Evolutionary conservation across 208 protist species (phyloP), one percentile per base, ranked within the genome.

Genomic region (Trichomonas tenax): DNA sequence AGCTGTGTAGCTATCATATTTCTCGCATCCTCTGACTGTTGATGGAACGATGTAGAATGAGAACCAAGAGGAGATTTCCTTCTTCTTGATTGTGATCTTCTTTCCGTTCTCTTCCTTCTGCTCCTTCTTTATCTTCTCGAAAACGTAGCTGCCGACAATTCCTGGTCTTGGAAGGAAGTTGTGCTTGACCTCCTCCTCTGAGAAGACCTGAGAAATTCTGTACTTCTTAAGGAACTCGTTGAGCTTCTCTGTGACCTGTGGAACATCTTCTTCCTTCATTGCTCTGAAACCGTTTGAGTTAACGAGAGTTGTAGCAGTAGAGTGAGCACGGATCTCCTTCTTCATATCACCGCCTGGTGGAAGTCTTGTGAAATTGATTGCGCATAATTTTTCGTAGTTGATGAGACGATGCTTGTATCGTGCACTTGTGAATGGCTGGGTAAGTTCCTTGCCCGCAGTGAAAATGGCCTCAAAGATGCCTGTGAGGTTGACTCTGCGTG

Each of bases 21-120:
- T 98, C 93, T 96, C 97, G 97, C 99, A 98, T 2, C 98, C 98
- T 96, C 99, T 98, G 17, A 99, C 97, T 11, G 98, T 99, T 10
- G 99, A 99, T 14, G 99, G 99, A 38, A 99, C 98, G 21, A 97
- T 98, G 97, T 99, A 99, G 96, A 99, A 99, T 36, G 97, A 98
- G 86, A 99, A 97, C 96, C 99, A 98, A 96, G 99, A 99, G 0
- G 98, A 99, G 72, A 99, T 97, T 0, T 98, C 51, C 10, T 97
- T 93, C 44, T 40, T 97, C 49, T 97, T 96, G 11, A 72, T 21
- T 51, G 46, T 51, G 46, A 51, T 14, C 46, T 51, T 51, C 46
- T 51, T 51, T 15, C 46, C 46, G 46, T 51, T 51, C 45, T 23
- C 49, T 72, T 51, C 82, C 9, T 14, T 0, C 0, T 3, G 3